Evolutionary conservation across 140 eudicot genomes (phyloP).

Genomic region (Eryngium alpinum): DNA sequence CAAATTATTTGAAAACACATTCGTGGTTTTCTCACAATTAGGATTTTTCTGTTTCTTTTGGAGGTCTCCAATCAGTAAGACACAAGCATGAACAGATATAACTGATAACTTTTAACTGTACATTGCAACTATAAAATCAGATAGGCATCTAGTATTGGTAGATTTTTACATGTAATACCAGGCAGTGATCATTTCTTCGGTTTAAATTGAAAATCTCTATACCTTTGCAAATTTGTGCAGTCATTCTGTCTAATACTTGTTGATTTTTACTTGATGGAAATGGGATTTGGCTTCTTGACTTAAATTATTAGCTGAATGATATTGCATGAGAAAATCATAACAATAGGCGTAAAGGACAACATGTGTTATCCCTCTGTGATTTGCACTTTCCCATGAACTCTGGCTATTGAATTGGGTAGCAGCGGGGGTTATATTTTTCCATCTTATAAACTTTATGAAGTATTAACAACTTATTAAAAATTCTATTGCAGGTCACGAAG

Average conservation of each 20-base stretch:
- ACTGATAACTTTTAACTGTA: too few species aligned
- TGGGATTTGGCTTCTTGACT: slow-evolving; percentile 1
- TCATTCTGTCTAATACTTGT: not conserved
- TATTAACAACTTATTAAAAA: not conserved
- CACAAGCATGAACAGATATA: not conserved
- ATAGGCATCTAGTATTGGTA: too few species aligned
- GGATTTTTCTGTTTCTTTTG: not conserved
- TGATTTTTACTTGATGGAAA: too few species aligned
- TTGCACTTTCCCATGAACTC: not conserved
- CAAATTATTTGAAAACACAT: not conserved
- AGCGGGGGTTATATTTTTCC: not conserved
- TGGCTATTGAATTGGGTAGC: not conserved
- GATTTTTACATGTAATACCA: not conserved
- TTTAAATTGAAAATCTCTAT: not conserved
- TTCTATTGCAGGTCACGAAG: slow-evolving; percentile 56
- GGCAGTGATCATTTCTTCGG: too few species aligned
- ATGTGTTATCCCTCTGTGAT: not conserved
- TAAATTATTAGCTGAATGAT: not conserved
- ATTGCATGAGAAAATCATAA: not conserved
- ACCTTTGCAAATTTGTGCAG: not conserved
- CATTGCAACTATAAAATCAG: too few species aligned
- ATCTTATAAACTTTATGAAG: not conserved
- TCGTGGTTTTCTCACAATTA: not conserved
- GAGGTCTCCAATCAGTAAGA: not conserved
- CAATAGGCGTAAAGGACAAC: not conserved